Conservation (phyloP, 371 early-diverging fungal genomes). For the Lichtheimia corymbifera region DNA sequence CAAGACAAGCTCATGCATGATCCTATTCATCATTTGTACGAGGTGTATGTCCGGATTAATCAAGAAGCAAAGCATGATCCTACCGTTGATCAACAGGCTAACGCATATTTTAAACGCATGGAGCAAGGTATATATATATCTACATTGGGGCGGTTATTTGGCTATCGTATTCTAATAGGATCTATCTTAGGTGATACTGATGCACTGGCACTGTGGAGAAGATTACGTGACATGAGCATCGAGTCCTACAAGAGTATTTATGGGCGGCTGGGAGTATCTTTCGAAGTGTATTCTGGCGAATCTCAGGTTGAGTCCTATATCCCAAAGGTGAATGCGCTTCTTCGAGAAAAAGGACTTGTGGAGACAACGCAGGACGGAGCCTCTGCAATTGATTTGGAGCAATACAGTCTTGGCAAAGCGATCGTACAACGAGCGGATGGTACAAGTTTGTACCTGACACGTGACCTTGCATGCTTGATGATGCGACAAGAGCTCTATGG, state of each 20-base stretch:
- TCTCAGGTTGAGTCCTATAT: slow-evolving; percentile 83
- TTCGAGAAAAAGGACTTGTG: slow-evolving; percentile 57
- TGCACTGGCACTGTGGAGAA: slow-evolving; percentile 78
- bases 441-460: slow-evolving; percentile 88
- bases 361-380: slow-evolving; percentile 70
- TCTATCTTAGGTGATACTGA: slow-evolving; percentile 56
- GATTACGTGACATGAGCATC: slow-evolving; percentile 87
- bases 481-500: slow-evolving; percentile 78
- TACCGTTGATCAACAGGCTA: slow-evolving; percentile 71
- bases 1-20: slow-evolving; percentile 78
- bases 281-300: slow-evolving; percentile 97
- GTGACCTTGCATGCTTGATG: slow-evolving; percentile 93
- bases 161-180: neutral
- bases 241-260: slow-evolving; percentile 88
- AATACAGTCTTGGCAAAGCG: slow-evolving; percentile 72
- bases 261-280: slow-evolving; percentile 83
- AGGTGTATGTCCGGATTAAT: slow-evolving; percentile 95
- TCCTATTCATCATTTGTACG: slow-evolving; percentile 93
- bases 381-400: slow-evolving; percentile 70
- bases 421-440: slow-evolving; percentile 86
- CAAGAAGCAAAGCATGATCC: slow-evolving; percentile 61
- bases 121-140: slow-evolving; percentile 69
- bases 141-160: neutral
- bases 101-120: slow-evolving; percentile 92
- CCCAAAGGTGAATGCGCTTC: slow-evolving; percentile 65